phyloP scores from a whole-genome alignment of 1,284 basidiomycete species.

The Sparassis latifolia region DNA sequence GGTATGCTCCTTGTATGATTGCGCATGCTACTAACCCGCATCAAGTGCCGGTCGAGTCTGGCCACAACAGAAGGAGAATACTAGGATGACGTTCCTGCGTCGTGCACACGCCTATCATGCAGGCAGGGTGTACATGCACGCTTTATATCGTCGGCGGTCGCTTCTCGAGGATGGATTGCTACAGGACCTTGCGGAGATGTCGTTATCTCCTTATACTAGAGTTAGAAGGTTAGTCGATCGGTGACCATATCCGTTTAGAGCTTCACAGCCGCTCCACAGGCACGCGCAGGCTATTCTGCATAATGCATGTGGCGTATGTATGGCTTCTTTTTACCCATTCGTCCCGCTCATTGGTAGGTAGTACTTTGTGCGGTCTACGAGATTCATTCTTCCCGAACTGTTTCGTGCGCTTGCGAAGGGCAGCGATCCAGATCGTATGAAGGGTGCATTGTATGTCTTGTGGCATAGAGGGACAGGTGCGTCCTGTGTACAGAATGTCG shows the following conservation, averaged over 20 bases:
- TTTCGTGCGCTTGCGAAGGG: conserved; percentile 72
- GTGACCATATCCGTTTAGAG: not conserved
- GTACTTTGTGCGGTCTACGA: conserved; percentile 81
- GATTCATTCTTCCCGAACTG: conserved; percentile 64
- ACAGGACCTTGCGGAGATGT: conserved; percentile 74
- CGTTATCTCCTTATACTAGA: conserved; percentile 80
- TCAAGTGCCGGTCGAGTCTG: conserved; percentile 60
- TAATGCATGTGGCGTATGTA: conserved; percentile 56
- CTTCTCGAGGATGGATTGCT: conserved; percentile 78
- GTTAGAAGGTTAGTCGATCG: conserved; percentile 53
- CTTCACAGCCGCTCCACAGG: conserved; percentile 29
- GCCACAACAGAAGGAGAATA: conserved; percentile 68
- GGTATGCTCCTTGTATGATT: not conserved
- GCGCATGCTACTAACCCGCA: conserved; percentile 6
- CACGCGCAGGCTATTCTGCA: conserved; percentile 72
- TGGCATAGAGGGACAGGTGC: conserved; percentile 70
- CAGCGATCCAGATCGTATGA: conserved; percentile 90
- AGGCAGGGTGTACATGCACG: conserved; percentile 69
- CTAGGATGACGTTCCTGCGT: conserved; percentile 72
- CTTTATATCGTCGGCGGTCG: conserved; percentile 77
- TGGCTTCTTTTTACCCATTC: not conserved
- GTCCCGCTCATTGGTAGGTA: conserved; percentile 19
- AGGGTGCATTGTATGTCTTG: conserved; percentile 88
- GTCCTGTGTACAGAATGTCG: conserved; percentile 11
- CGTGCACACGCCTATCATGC: conserved; percentile 76